Evolutionary conservation across 768 basidiomycete species (phyloP).

Genomic region (Suillus clintonianus): DNA sequence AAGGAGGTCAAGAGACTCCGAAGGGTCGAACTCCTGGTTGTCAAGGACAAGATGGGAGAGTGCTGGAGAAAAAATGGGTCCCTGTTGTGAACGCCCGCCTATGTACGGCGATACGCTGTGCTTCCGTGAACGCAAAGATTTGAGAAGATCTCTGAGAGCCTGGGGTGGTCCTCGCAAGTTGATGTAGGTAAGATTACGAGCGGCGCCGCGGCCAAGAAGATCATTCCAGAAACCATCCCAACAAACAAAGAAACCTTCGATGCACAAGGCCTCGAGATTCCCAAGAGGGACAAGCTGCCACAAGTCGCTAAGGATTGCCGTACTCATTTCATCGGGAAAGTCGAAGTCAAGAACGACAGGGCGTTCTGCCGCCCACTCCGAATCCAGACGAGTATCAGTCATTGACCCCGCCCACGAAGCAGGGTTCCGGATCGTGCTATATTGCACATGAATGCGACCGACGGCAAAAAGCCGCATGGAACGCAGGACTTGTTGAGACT

Average conservation of each 20-base stretch:
- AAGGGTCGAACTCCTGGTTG: neutral
- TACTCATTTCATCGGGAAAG: neutral
- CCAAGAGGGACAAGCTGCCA: neutral
- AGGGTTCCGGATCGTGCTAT: neutral
- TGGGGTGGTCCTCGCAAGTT: neutral
- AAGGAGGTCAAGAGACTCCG: neutral
- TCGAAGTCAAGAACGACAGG: neutral
- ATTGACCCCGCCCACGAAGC: neutral
- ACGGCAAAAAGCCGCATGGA: neutral
- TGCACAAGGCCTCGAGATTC: neutral
- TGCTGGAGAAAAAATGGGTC: neutral
- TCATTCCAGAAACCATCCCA: constrained; percentile 1
- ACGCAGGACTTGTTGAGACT: neutral
- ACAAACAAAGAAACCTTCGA: neutral
- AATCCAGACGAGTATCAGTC: neutral
- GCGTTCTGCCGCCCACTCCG: neutral
- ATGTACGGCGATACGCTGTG: neutral
- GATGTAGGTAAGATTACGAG: neutral
- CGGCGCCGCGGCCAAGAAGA: neutral
- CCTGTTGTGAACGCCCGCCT: neutral
- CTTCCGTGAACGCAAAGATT: neutral
- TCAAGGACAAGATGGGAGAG: neutral
- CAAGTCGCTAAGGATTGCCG: neutral
- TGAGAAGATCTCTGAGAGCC: neutral
- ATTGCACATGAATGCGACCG: neutral